Evolutionary conservation across 176 grass and related monocot genomes (phyloP), one percentile per base, ranked within the genome.

Genomic region (bread wheat (Triticum aestivum)): DNA sequence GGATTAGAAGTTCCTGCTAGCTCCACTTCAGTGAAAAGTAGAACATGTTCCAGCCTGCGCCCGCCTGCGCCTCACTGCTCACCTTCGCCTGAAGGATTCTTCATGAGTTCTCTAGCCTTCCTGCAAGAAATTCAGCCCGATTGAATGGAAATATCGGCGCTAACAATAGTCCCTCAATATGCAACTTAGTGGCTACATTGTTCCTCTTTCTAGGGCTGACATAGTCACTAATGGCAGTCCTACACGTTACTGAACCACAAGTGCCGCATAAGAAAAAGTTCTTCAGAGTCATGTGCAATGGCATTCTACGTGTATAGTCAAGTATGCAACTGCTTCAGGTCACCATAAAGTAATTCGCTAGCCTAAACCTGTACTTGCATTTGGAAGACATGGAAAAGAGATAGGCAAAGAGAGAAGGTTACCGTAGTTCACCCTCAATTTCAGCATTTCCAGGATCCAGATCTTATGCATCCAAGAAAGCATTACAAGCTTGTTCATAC

Each of bases 401-500:
- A 14, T 69, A 37, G 37, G 66, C 32, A 37, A 78, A 78, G 51
- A 61, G 17, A 66, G 4, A 45, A 81, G 47, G 39, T 68, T 62
- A 85, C 87, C 71, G 21, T n/a, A 70, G 38, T 78, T 85, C 88
- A 71, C 65, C 41, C 61, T 83, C 45, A 49, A 83, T 77, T 37
- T 90, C 88, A 8, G 20, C 38, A 21, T 83, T 90, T 27, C 26
- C 52, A 11, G 75, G 41, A 79, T 89, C 82, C 26, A 86, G n/a
- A 21, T 65, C 73, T 38, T 65, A 42, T 4, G 54, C 88, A 27
- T 89, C 77, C 88, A 77, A 26, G 26, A 86, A 77, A 51, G 88
- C 69, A 24, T 90, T 84, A n/a, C 39, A 24, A 14, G 77, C 77
- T 80, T 81, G 61, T 62, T 76, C 74, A 32, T 86, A 82, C 56